phyloP scores from a whole-genome alignment of 108 stramenopile species.

The Nitzschia sp. region DNA sequence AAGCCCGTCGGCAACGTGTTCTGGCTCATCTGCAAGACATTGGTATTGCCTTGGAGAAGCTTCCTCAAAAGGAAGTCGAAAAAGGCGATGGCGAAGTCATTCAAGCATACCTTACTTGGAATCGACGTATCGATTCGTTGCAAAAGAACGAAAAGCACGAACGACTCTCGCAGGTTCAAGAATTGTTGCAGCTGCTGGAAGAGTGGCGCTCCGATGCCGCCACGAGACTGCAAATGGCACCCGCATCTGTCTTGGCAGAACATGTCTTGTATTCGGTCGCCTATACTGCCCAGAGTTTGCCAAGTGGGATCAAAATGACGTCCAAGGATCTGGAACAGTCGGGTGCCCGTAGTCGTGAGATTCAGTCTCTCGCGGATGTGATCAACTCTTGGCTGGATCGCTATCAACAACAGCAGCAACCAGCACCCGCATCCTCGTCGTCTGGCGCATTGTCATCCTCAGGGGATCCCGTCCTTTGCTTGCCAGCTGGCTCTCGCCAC shows the following conservation, averaged over 20 bases:
- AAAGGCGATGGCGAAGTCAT: conserved; percentile 76
- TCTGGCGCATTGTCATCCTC: conserved; percentile 5
- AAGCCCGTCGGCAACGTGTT: conserved; percentile 44
- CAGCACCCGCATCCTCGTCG: background rate
- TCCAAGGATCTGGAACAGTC: conserved; percentile 50
- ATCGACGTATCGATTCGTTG: conserved; percentile 45
- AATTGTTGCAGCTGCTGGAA: conserved; percentile 53
- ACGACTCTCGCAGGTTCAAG: conserved; percentile 50
- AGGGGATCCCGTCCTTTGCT: conserved; percentile 16
- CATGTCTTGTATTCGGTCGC: conserved; percentile 51
- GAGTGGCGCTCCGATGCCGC: conserved; percentile 68
- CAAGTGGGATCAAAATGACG: conserved; percentile 37
- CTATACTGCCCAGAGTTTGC: conserved; percentile 58
- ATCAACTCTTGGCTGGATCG: conserved; percentile 55
- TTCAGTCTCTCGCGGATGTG: conserved; percentile 50
- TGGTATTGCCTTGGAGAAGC: conserved; percentile 53
- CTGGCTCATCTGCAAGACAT: conserved; percentile 43
- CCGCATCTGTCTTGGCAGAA: conserved; percentile 69
- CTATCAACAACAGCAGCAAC: background rate
- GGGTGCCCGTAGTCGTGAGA: conserved; percentile 61
- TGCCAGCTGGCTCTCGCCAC: conserved; percentile 7
- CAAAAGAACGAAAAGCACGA: conserved; percentile 41
- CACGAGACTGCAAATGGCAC: conserved; percentile 55
- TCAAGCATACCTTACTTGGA: conserved; percentile 67
- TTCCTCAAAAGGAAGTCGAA: conserved; percentile 70